A percentile compares a stretch with the other conserved stretches of the same genome.
Conservation (phyloP, 148 eudicot species). For the Cornus florida region DNA sequence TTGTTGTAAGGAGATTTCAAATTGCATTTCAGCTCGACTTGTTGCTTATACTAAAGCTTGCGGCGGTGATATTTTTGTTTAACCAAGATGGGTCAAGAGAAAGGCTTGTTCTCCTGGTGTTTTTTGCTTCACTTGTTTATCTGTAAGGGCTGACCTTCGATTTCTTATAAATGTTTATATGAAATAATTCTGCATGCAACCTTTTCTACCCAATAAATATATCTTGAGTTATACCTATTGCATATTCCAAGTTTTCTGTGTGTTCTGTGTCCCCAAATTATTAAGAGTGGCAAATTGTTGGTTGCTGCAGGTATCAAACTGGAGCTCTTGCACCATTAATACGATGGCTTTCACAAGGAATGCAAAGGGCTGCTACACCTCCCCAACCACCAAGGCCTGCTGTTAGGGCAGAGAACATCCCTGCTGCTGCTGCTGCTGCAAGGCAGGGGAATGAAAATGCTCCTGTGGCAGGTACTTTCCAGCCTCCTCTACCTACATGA, state of each 20-base stretch:
- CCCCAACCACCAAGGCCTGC: constrained; percentile 83
- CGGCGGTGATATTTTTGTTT: constrained; percentile 89
- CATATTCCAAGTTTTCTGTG: not conserved
- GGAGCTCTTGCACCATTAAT: constrained; percentile 92
- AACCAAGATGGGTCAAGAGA: constrained; percentile 98
- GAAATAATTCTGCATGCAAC: not conserved
- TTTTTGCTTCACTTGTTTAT: constrained; percentile 75
- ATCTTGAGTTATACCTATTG: not conserved
- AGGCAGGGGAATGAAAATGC: constrained; percentile 41
- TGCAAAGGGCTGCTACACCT: constrained; percentile 97
- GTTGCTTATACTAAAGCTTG: constrained; percentile 88
- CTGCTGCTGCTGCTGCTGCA: constrained; percentile 52
- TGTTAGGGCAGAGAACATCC: constrained; percentile 57
- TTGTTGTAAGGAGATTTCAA: constrained; percentile 90
- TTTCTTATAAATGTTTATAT: not conserved
- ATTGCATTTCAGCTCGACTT: constrained; percentile 91
- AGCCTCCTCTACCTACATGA: not conserved
- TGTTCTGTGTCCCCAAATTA: not conserved
- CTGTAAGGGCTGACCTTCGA: constrained; percentile 58
- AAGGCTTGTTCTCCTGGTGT: constrained; percentile 90
- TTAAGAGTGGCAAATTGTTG: constrained; percentile 7
- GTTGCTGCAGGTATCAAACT: constrained; percentile 78
- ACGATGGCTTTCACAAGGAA: constrained; percentile 90
- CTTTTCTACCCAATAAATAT: not conserved
- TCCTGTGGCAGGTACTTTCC: constrained; percentile 36